Evolutionary conservation across 768 basidiomycete genomes (phyloP).

Genomic region (Hemileccinum rubropunctum): DNA sequence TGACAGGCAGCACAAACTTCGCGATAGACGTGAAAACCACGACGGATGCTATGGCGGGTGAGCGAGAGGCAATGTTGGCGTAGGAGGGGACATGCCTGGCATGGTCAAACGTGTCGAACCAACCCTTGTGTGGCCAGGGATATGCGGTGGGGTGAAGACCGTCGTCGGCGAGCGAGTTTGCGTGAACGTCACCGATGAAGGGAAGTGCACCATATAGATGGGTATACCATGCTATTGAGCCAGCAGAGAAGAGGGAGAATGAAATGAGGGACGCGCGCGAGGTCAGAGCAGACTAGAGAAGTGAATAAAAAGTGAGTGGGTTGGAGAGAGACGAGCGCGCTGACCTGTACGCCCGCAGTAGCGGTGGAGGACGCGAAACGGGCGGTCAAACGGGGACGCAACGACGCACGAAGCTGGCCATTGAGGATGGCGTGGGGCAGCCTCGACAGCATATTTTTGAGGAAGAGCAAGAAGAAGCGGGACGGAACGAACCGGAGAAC

Average conservation of each 20-base stretch:
- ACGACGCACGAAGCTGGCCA: slow-evolving; percentile 50
- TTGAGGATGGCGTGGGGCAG: slow-evolving; percentile 72
- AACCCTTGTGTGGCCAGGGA: slow-evolving; percentile 91
- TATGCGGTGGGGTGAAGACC: slow-evolving; percentile 85
- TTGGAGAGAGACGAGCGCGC: slow-evolving; percentile 17
- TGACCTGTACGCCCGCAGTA: slow-evolving; percentile 62
- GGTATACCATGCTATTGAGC: slow-evolving; percentile 95
- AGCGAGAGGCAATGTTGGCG: slow-evolving; percentile 7
- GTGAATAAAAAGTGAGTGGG: background rate
- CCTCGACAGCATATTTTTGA: slow-evolving; percentile 82
- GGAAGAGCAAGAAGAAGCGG: slow-evolving; percentile 39
- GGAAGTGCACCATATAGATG: slow-evolving; percentile 89
- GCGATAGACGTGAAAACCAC: slow-evolving; percentile 96
- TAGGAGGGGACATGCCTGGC: slow-evolving; percentile 63
- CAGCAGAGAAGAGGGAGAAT: slow-evolving; percentile 72
- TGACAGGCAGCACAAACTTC: slow-evolving; percentile 99
- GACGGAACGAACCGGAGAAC: slow-evolving; percentile 52
- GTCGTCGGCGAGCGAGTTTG: slow-evolving; percentile 89
- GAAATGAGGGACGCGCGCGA: slow-evolving; percentile 76
- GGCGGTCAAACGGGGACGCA: slow-evolving; percentile 32
- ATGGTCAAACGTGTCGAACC: slow-evolving; percentile 92
- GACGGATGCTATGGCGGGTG: slow-evolving; percentile 67
- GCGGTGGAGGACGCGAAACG: slow-evolving; percentile 71
- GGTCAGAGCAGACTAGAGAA: slow-evolving; percentile 54
- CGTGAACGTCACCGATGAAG: slow-evolving; percentile 89